These are phyloP conservation scores for Ascocoryne sarcoides DNA, from an alignment of 2,329 filamentous ascomycete species.

Conservation along the genomic window DNA sequence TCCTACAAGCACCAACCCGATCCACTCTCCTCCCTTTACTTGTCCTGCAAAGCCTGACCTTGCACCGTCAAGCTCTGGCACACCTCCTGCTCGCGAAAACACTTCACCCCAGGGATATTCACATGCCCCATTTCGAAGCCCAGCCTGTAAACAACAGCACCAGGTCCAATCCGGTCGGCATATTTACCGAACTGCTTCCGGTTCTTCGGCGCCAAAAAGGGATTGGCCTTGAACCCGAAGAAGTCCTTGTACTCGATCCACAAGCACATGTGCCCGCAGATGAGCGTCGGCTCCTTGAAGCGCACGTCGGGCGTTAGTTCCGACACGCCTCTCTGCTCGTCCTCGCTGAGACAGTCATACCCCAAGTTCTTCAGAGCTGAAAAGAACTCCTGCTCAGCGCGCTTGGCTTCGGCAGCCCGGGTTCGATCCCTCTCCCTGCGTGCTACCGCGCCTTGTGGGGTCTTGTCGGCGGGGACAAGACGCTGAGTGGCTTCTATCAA, in stretches of 20 bases:
- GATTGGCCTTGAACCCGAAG: slow-evolving; percentile 9
- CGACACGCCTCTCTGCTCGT: background rate
- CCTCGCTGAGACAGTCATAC: slow-evolving; percentile 2
- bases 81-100: slow-evolving; percentile 10
- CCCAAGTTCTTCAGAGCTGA: slow-evolving; percentile 1
- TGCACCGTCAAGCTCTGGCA: slow-evolving; percentile 2
- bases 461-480: slow-evolving; percentile 6
- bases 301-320: slow-evolving; percentile 8
- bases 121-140: slow-evolving; percentile 8
- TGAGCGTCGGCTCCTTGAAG: slow-evolving; percentile 5
- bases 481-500: slow-evolving; percentile 2
- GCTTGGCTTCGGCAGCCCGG: slow-evolving; percentile 2
- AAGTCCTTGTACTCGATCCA: slow-evolving; percentile 11
- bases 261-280: slow-evolving; percentile 6
- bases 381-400: slow-evolving; percentile 6
- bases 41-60: too few relatives aligned
- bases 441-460: slow-evolving; percentile 1
- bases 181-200: slow-evolving; percentile 11
- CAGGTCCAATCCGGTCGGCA: slow-evolving; percentile 8
- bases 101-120: slow-evolving; percentile 6
- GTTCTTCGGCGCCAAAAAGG: slow-evolving; percentile 3
- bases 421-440: slow-evolving; percentile 2
- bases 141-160: slow-evolving; percentile 9
- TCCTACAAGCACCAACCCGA: too few relatives aligned
- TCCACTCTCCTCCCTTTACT: too few relatives aligned